Evolutionary conservation across 805 yeast species (phyloP), one percentile per base, ranked within the genome.

Genomic region (Ogataea philodendri): DNA sequence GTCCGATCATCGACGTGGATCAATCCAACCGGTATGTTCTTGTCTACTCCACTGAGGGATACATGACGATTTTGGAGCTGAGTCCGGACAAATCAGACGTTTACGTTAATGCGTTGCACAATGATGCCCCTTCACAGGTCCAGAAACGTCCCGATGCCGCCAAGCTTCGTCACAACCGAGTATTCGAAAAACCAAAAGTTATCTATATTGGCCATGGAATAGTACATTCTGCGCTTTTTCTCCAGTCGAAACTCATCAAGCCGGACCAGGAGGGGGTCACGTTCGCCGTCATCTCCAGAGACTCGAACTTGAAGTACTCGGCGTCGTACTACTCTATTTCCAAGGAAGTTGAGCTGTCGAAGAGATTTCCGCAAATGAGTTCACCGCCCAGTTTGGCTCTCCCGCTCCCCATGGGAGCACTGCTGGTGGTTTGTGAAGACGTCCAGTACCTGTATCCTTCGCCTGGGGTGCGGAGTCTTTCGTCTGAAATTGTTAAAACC

Each of bases 1-100:
- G 15, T 14, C 51, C 57, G 3, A 23, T 39, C 1, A 30, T 57
- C 15, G 37, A 43, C 17, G 59, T 55, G 5, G 58, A 51, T 31
- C 17, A 30, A 2, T 31, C 30, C 2, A 42, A 46, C 19, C 34
- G 54, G 21, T 52, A 42, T 35, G 41, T 55, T 4, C 5, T 42
- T 4, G 26, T 56, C 4, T 41, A 54, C 22, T 47, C 50, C 3
- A 32, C 34, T 14, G 46, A 41, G n/a, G 40, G 48, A 4, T 52
- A 46, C 19, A 5, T 55, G 9, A 25, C 40, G 3, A 18, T 55
- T 1, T 37, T 55, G 5, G 52, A 49, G 32, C 34, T 57, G 1
- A 41, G 36, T 9, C 51, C 53, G 4, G 33, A 44, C 9, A 57
- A 55, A 22, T 2, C 24, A 4, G 27, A 46, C 5, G 17, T 57